phyloP scores from a whole-genome alignment of 164 flowering plant genomes.

The Stephania japonica region DNA sequence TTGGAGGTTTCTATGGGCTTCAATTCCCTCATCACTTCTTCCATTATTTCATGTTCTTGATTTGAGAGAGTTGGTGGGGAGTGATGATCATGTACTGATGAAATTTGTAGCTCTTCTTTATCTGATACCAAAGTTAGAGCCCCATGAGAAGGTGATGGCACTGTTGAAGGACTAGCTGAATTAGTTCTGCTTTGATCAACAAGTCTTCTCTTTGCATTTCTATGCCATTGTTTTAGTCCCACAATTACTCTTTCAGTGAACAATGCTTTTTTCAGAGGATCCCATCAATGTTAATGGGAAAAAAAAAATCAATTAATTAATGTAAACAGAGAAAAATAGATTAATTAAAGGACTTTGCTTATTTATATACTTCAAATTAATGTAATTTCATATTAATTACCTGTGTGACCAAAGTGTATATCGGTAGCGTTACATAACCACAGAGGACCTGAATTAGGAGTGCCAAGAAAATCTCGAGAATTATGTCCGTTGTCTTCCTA shows the following conservation, averaged over 20 bases:
- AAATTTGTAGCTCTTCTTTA: background rate
- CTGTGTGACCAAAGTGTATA: conserved; percentile 72
- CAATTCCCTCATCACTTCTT: background rate
- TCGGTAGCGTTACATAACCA: conserved; percentile 63
- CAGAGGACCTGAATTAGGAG: conserved; percentile 46
- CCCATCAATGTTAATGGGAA: background rate
- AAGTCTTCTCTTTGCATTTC: background rate
- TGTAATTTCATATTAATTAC: conserved; percentile 21
- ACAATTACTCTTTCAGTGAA: background rate
- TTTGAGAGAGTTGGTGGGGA: background rate
- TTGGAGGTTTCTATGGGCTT: background rate
- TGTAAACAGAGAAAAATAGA: background rate
- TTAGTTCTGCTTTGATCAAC: background rate
- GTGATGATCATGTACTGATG: background rate
- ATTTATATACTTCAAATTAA: background rate
- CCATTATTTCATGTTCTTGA: background rate
- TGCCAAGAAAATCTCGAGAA: conserved; percentile 41
- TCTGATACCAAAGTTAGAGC: background rate
- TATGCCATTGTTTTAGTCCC: background rate
- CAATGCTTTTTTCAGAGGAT: background rate
- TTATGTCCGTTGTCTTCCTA: conserved; percentile 33
- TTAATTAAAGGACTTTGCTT: background rate
- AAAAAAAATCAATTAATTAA: background rate
- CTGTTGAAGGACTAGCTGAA: background rate
- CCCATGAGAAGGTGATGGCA: conserved; percentile 3